Evolutionary conservation across 2,329 filamentous ascomycete genomes (phyloP).

Genomic region (Fusarium floridanum): DNA sequence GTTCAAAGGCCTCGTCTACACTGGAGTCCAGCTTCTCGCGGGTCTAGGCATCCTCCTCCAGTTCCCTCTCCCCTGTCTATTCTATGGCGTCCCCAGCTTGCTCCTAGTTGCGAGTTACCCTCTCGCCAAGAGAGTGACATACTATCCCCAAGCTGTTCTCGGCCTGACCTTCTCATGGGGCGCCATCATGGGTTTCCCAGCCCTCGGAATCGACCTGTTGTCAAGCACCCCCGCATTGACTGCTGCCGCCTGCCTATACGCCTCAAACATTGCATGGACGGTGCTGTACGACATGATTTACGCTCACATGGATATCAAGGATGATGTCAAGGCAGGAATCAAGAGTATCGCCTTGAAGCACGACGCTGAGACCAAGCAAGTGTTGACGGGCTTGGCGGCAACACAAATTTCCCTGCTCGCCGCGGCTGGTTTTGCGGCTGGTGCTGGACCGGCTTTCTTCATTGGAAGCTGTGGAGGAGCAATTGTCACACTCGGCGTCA

Average conservation of each 20-base stretch:
- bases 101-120: conserved; percentile 82
- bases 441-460: conserved; percentile 78
- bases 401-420: conserved; percentile 78
- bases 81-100: conserved; percentile 82
- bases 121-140: conserved; percentile 85
- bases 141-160: conserved; percentile 88
- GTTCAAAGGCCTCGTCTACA: conserved; percentile 78
- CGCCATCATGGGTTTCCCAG: conserved; percentile 88
- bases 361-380: conserved; percentile 80
- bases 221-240: conserved; percentile 71
- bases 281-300: conserved; percentile 94
- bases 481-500: conserved; percentile 69
- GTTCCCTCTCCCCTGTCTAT: conserved; percentile 80
- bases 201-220: conserved; percentile 82
- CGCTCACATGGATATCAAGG: conserved; percentile 90
- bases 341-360: conserved; percentile 89
- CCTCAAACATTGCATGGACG: conserved; percentile 87
- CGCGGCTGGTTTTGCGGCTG: conserved; percentile 75
- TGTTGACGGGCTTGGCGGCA: conserved; percentile 77
- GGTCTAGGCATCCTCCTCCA: conserved; percentile 82
- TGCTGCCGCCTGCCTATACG: conserved; percentile 78
- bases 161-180: conserved; percentile 92
- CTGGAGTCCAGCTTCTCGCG: conserved; percentile 78
- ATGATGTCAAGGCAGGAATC: conserved; percentile 88
- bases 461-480: conserved; percentile 76